Base-by-base conservation (phyloP, 2,329 filamentous ascomycete species). In the Cladophialophora psammophila region DNA sequence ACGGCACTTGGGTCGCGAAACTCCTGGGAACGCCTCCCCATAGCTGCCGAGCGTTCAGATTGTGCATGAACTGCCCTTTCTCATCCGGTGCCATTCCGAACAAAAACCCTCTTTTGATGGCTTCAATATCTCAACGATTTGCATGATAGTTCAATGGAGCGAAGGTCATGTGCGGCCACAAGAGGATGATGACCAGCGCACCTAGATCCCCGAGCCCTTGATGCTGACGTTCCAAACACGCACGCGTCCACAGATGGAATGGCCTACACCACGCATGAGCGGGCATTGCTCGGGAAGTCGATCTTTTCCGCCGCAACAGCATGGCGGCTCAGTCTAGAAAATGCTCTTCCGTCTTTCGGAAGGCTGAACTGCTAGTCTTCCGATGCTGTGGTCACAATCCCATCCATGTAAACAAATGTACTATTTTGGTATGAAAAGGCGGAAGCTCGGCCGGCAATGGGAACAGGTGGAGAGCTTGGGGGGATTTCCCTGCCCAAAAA, bases 401-500 rank as follows among this genome's bases (percentile, higher is more conserved):
- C 45, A 40, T 18, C n/a, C 34, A 56, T 50, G 68, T 69, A 69
- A 69, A 67, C 68, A 69, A 65, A 69, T 69, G 59, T 59, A 69
- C 68, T 67, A 65, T 65, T 69, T 48, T 60, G 68, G 68, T 56
- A 67, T 31, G 9, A 65, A 69, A 69, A 56, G 64, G 65, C 68
- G 61, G 40, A 65, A 69, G 58, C 59, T 69, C 65, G 67, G 67
- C 31, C 35, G 52, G 32, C 36, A 54, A 18, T 26, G 35, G 45
- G 26, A 63, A 50, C 60, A 57, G 61, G 64, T 66, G 67, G 67
- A 59, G 57, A 63, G 52, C 34, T 60, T 35, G 59, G 59, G 59
- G 59, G 59, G 38, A 55, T n/a, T 34, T 55, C 53, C 53, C 53
- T 55, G 53, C 35, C 53, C 53, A 55, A 55, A 50, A 50, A 50